A percentile compares a stretch with the other conserved stretches of the same genome.
phyloP scores from a whole-genome alignment of 257 asterid species.

The Catharanthus roseus region DNA sequence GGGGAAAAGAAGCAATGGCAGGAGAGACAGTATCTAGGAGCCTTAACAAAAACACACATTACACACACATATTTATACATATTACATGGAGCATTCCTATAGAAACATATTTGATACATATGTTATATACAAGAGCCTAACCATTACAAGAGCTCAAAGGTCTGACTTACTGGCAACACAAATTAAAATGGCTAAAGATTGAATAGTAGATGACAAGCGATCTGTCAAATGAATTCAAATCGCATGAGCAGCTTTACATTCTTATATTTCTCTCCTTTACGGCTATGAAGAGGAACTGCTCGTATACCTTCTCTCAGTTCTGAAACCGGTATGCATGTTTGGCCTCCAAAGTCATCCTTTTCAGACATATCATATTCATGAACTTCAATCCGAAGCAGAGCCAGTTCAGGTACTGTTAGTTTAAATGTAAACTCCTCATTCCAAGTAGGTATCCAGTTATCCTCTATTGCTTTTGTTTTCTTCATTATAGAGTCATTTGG shows the following conservation, averaged over 20 bases:
- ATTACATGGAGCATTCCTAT: not conserved
- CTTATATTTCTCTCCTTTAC: conserved; percentile 53
- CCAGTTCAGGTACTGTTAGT: conserved; percentile 71
- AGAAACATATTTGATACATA: not conserved
- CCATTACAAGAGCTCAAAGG: not conserved
- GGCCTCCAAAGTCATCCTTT: conserved; percentile 85
- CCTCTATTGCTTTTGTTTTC: conserved; percentile 63
- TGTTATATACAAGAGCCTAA: not conserved
- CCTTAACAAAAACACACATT: not conserved
- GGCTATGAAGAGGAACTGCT: conserved; percentile 57
- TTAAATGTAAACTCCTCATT: conserved; percentile 71
- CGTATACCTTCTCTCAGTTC: conserved; percentile 80
- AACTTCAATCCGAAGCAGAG: conserved; percentile 74
- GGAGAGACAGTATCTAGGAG: not conserved
- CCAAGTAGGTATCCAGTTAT: conserved; percentile 83
- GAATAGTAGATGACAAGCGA: not conserved
- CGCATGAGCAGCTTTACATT: conserved; percentile 75
- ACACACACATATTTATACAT: not conserved
- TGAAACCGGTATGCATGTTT: conserved; percentile 62
- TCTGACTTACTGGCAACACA: not conserved
- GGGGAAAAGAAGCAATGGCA: not conserved
- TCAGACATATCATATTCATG: conserved; percentile 80
- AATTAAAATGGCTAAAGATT: not conserved
- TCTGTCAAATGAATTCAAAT: conserved; percentile 47
- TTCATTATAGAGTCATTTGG: conserved; percentile 59